These are phyloP conservation scores for Microstroma glucosiphilum DNA, from an alignment of 1,284 basidiomycete species.

Conservation along the genomic window DNA sequence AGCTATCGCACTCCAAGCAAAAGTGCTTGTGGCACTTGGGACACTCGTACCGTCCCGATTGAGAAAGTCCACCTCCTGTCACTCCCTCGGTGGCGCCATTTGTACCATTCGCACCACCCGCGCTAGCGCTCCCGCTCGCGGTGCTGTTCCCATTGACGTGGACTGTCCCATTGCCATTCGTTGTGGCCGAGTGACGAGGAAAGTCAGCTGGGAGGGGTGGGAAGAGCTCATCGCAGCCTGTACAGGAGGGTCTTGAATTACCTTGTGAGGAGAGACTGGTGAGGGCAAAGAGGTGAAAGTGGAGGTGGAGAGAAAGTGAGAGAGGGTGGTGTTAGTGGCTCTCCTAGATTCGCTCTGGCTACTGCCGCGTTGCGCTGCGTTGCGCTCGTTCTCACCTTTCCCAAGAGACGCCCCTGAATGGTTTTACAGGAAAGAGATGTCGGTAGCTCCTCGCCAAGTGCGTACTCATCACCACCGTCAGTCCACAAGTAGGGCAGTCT, in stretches of 20 bases:
- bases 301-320: background rate
- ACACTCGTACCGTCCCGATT: constrained; percentile 42
- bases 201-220: constrained; percentile 4
- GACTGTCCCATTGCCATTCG: background rate
- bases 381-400: constrained; percentile 11
- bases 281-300: too few species aligned
- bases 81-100: background rate
- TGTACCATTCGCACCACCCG: background rate
- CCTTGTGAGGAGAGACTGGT: too few species aligned
- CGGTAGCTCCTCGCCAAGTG: constrained; percentile 93
- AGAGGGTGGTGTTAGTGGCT: background rate
- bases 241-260: background rate
- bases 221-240: constrained; percentile 4
- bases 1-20: constrained; percentile 48
- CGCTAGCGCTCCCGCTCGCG: background rate
- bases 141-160: background rate
- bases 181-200: background rate
- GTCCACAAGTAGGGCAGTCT: constrained; percentile 90
- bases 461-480: constrained; percentile 96
- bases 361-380: background rate
- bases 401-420: constrained; percentile 62
- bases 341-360: background rate
- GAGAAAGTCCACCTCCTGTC: constrained; percentile 26
- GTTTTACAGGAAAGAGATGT: constrained; percentile 81
- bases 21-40: constrained; percentile 34